phyloP scores from a whole-genome alignment of 2,329 filamentous ascomycete genomes.

The Pyricularia grisea region DNA sequence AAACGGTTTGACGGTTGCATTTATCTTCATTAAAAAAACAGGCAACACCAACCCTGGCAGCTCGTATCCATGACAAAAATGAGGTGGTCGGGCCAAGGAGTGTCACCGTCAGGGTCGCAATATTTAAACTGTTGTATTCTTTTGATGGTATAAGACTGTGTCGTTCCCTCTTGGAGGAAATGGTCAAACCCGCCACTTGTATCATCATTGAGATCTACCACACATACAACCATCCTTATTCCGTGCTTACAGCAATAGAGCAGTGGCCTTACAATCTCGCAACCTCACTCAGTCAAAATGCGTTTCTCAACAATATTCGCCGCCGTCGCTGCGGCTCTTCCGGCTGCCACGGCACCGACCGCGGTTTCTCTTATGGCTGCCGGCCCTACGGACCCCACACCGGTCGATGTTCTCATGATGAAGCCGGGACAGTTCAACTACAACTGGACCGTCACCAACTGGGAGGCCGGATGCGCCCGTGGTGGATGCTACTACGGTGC shows the following conservation, averaged over 20 bases:
- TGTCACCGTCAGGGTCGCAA: not conserved
- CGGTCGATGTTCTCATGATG: not conserved
- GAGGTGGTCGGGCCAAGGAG: not conserved
- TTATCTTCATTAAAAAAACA: not conserved
- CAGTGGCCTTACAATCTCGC: not conserved
- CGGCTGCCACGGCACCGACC: not conserved
- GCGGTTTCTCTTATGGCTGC: not conserved
- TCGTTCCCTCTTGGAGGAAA: not conserved
- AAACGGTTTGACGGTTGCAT: not conserved
- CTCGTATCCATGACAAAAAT: not conserved
- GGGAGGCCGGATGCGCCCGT: conserved; percentile 6
- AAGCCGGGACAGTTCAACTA: not conserved
- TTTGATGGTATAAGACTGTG: not conserved
- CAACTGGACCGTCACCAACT: conserved; percentile 8
- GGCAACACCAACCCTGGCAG: not conserved
- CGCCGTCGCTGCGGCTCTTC: not conserved
- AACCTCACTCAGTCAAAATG: not conserved
- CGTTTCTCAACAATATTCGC: not conserved
- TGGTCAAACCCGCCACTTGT: not conserved
- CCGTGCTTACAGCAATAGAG: not conserved
- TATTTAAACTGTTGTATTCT: not conserved
- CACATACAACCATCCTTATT: not conserved
- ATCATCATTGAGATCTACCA: not conserved
- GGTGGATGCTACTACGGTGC: conserved; percentile 7
- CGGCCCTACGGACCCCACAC: not conserved